phyloP scores from a whole-genome alignment of 164 flowering plant genomes.

The Saururus chinensis region DNA sequence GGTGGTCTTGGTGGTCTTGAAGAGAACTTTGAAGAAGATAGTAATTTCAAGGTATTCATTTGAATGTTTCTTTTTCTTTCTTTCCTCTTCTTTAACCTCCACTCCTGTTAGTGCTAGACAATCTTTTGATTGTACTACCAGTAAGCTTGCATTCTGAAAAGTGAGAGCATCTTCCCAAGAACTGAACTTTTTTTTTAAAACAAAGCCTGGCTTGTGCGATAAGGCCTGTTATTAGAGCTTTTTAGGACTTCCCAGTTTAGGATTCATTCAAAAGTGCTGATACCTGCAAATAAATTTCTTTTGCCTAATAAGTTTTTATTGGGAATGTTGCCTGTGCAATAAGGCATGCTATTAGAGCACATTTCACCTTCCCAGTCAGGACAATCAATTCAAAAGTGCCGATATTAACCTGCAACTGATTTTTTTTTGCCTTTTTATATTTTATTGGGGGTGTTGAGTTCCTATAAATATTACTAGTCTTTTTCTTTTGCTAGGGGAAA shows the following conservation, averaged over 20 bases:
- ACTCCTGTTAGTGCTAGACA: background rate
- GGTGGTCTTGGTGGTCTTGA: conserved; percentile 99
- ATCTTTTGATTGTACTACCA: background rate
- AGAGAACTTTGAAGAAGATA: conserved; percentile 79
- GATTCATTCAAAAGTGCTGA: too few species aligned
- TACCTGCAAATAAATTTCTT: too few species aligned
- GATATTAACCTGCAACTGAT: background rate
- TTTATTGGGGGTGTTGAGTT: background rate
- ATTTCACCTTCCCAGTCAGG: background rate
- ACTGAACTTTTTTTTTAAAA: too few species aligned
- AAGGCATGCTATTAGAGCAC: too few species aligned
- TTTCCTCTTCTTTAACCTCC: background rate
- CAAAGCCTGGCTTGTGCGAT: background rate
- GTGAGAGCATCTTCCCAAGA: too few species aligned
- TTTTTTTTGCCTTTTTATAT: background rate
- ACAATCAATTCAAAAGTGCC: background rate
- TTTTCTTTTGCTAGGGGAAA: conserved; percentile 10
- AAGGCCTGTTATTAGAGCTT: background rate
- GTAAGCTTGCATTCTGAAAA: background rate
- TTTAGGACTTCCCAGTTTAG: too few species aligned
- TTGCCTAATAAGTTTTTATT: too few species aligned
- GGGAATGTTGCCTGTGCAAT: background rate
- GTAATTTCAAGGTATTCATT: conserved; percentile 46
- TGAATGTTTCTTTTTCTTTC: background rate
- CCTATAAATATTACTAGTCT: background rate